These are phyloP conservation scores for Westerdykella aurantiaca DNA, from an alignment of 2,329 filamentous ascomycete species.

Conservation along the genomic window DNA sequence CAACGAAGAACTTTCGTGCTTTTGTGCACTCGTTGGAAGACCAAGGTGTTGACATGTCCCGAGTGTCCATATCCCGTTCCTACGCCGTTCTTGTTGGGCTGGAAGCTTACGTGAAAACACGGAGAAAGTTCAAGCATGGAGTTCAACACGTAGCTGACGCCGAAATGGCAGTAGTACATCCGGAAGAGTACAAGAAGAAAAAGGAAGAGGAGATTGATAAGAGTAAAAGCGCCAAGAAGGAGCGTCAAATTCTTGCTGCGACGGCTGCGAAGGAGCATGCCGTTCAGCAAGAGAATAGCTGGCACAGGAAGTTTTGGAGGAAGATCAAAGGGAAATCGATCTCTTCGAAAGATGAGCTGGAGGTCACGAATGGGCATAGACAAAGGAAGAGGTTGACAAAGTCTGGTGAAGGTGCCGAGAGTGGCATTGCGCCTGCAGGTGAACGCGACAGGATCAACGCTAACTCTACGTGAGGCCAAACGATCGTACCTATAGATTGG, in stretches of 20 bases:
- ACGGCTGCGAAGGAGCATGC: conserved; percentile 44
- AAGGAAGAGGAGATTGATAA: conserved; percentile 51
- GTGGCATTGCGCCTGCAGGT: conserved; percentile 31
- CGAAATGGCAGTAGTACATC: conserved; percentile 56
- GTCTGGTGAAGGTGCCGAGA: conserved; percentile 32
- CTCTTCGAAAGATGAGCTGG: conserved; percentile 14
- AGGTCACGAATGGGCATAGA: conserved; percentile 19
- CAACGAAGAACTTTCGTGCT: conserved; percentile 73
- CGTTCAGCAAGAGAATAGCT: conserved; percentile 31
- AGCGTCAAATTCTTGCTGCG: conserved; percentile 48
- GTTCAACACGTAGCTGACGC: conserved; percentile 47
- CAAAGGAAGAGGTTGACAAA: conserved; percentile 25
- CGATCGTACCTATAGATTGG: not conserved
- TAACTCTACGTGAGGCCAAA: not conserved
- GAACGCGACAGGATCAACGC: conserved; percentile 14
- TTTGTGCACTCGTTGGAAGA: conserved; percentile 70
- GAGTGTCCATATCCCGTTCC: conserved; percentile 70
- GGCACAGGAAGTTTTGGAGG: conserved; percentile 26
- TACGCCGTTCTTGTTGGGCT: conserved; percentile 79
- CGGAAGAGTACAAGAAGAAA: conserved; percentile 50
- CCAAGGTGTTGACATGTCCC: conserved; percentile 70
- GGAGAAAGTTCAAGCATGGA: conserved; percentile 56
- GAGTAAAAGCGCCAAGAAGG: conserved; percentile 54
- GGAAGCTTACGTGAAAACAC: conserved; percentile 69
- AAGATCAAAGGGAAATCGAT: conserved; percentile 20